These are phyloP conservation scores for Cladosporium sp. DNA, from an alignment of 2,329 filamentous ascomycete species.

Conservation along the genomic window DNA sequence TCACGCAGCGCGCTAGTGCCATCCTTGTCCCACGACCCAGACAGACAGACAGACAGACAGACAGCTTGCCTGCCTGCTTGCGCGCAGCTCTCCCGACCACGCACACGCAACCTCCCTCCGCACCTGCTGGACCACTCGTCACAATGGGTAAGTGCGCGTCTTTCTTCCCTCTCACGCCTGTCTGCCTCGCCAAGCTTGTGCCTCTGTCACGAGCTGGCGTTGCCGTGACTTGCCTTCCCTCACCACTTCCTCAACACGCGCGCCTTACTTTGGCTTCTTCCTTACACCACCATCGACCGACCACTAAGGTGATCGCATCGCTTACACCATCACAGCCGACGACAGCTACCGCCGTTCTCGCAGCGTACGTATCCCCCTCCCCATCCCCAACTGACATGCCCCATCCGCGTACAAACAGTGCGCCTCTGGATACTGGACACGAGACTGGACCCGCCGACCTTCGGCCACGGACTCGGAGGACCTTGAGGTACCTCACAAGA, in stretches of 20 bases:
- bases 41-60: conserved; percentile 5
- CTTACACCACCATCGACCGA: neutral
- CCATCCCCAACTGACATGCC: conserved; percentile 3
- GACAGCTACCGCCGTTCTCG: conserved; percentile 21
- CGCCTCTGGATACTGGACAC: conserved; percentile 14
- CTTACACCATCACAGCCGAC: conserved; percentile 20
- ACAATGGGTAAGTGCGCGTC: conserved; percentile 20
- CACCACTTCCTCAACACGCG: conserved; percentile 7
- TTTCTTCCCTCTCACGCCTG: neutral
- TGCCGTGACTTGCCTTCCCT: neutral
- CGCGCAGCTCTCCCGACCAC: conserved; percentile 12
- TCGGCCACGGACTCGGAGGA: conserved; percentile 3
- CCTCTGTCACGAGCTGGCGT: conserved; percentile 10
- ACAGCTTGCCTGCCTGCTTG: neutral
- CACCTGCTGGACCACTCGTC: conserved; percentile 11
- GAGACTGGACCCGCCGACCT: neutral
- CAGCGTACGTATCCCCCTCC: conserved; percentile 16
- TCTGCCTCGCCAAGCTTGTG: conserved; percentile 8
- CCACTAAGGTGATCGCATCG: conserved; percentile 7
- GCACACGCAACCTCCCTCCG: conserved; percentile 9
- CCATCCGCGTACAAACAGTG: neutral
- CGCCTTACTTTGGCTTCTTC: conserved; percentile 11
- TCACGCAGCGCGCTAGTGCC: conserved; percentile 10
- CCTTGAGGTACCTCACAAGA: neutral
- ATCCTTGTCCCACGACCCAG: conserved; percentile 5